These are phyloP conservation scores for Aspergillus sp. DNA, from an alignment of 2,329 filamentous ascomycete species.

Conservation along the genomic window DNA sequence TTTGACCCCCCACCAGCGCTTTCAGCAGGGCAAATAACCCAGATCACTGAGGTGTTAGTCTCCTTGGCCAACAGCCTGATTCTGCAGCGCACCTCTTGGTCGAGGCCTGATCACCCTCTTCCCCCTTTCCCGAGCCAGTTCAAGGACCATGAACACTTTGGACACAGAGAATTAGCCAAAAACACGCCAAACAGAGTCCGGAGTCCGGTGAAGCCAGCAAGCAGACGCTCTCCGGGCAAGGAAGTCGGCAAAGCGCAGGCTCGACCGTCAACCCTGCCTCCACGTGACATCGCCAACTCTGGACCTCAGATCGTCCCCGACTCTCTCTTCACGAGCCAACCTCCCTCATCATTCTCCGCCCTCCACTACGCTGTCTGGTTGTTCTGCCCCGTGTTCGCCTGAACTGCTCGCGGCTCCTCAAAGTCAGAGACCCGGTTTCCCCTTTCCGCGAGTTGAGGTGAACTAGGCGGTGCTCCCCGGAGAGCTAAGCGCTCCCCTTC, in stretches of 20 bases:
- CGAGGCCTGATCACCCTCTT: constrained; percentile 10
- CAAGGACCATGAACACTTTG: background rate
- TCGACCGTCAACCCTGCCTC: background rate
- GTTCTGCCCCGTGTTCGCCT: background rate
- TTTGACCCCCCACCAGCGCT: background rate
- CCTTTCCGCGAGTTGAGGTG: constrained; percentile 7
- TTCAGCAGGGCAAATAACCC: background rate
- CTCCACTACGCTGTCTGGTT: background rate
- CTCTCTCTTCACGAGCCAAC: background rate
- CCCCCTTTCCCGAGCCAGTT: constrained; percentile 1
- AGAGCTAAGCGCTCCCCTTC: constrained; percentile 14
- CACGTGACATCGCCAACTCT: constrained; percentile 1
- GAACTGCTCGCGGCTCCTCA: background rate
- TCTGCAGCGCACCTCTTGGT: constrained; percentile 12
- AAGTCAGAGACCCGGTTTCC: too few relatives aligned
- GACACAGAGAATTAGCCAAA: background rate
- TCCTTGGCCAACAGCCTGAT: constrained; percentile 1
- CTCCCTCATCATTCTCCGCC: background rate
- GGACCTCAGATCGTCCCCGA: background rate
- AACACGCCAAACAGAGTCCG: background rate
- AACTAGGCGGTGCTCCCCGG: constrained; percentile 16
- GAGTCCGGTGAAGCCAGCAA: background rate
- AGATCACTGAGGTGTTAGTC: background rate
- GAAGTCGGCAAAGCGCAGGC: background rate
- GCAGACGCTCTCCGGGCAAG: too few relatives aligned